A percentile compares a stretch with the other conserved stretches of the same genome.
Conservation (phyloP, 805 yeast genomes). For the Nakazawaea peltata region DNA sequence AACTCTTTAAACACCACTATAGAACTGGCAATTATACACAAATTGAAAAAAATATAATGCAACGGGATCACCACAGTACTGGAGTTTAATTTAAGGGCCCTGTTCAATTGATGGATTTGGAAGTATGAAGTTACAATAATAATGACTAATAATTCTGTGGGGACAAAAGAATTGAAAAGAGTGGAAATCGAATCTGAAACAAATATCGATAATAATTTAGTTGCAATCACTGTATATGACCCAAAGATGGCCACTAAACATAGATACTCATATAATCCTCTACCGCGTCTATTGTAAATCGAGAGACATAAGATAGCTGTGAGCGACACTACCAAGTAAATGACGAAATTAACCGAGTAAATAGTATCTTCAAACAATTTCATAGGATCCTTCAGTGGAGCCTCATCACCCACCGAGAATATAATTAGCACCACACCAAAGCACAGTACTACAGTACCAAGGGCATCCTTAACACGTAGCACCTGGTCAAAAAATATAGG, state of each 20-base stretch:
- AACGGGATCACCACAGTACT: constrained; percentile 42
- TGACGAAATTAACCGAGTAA: constrained; percentile 15
- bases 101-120: constrained; percentile 31
- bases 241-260: constrained; percentile 35
- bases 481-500: constrained; percentile 36
- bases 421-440: constrained; percentile 34
- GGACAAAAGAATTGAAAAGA: constrained; percentile 18
- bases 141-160: constrained; percentile 24
- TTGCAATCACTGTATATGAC: constrained; percentile 36
- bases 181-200: constrained; percentile 17
- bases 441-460: constrained; percentile 32
- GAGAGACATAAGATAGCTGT: too few relatives aligned
- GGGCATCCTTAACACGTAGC: constrained; percentile 23
- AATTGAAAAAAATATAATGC: constrained; percentile 39
- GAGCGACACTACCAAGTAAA: constrained; percentile 19
- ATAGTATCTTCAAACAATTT: constrained; percentile 19
- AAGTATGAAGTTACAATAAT: constrained; percentile 29
- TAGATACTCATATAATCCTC: constrained; percentile 24
- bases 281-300: too few relatives aligned
- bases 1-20: constrained; percentile 33
- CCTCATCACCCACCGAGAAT: constrained; percentile 22
- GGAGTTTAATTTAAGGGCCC: constrained; percentile 29
- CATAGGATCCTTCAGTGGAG: constrained; percentile 17
- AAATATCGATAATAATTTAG: constrained; percentile 31
- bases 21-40: constrained; percentile 34